These are phyloP conservation scores for Pythium scleroteichum DNA, from an alignment of 352 stramenopile genomes.

Conservation along the genomic window DNA sequence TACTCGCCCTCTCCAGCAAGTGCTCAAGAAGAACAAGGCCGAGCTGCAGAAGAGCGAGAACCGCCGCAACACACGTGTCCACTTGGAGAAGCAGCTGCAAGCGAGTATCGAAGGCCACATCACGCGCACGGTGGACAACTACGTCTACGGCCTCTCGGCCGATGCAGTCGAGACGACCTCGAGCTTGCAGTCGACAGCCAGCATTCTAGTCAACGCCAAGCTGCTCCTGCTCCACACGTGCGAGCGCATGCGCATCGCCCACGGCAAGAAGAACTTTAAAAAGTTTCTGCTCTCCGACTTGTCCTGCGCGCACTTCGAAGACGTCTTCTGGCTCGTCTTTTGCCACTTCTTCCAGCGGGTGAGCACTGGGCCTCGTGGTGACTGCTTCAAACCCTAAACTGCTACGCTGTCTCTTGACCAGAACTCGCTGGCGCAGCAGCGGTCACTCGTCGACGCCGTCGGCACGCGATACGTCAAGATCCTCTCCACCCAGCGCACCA, in stretches of 20 bases:
- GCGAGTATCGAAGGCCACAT: constrained; percentile 88
- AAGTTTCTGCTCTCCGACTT: constrained; percentile 77
- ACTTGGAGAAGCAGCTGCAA: constrained; percentile 88
- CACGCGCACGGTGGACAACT: constrained; percentile 82
- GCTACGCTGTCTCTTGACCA: constrained; percentile 21
- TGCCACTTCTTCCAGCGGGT: constrained; percentile 88
- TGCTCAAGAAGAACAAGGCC: constrained; percentile 82
- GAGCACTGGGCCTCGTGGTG: background rate
- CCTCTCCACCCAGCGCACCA: constrained; percentile 55
- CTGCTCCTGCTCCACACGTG: constrained; percentile 84
- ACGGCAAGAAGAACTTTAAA: constrained; percentile 84
- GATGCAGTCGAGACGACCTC: background rate
- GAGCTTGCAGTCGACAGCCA: constrained; percentile 11
- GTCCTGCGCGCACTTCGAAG: constrained; percentile 81
- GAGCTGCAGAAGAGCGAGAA: constrained; percentile 77
- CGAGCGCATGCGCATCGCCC: constrained; percentile 74
- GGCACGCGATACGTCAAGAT: constrained; percentile 83
- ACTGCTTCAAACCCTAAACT: too few relatives aligned
- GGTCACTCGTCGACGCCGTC: constrained; percentile 65
- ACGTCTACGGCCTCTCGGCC: constrained; percentile 34
- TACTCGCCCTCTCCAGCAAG: constrained; percentile 36
- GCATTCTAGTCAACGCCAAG: constrained; percentile 69
- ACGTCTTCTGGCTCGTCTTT: constrained; percentile 89
- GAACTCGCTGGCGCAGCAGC: constrained; percentile 61
- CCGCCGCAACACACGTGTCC: constrained; percentile 65